A percentile compares a stretch with the other conserved stretches of the same genome.
Evolutionary conservation across 1,284 basidiomycete genomes (phyloP).

Genomic region (Boletus semigastroideus): DNA sequence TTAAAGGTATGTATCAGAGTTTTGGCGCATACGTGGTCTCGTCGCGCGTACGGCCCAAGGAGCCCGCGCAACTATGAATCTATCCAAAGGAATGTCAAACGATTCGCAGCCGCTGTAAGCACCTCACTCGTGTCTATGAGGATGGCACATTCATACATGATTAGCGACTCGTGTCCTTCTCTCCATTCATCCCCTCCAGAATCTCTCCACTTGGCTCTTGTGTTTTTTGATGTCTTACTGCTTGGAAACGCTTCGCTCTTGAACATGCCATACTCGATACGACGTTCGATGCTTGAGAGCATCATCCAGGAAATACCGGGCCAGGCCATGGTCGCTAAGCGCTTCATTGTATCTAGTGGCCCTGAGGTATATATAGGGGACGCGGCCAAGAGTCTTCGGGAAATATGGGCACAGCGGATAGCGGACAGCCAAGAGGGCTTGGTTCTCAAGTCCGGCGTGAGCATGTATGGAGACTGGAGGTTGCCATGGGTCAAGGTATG

Average conservation of each 20-base stretch:
- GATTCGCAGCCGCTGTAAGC: slow-evolving; percentile 27
- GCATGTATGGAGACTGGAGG: slow-evolving; percentile 60
- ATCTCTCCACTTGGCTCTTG: slow-evolving; percentile 67
- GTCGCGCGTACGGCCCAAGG: slow-evolving; percentile 58
- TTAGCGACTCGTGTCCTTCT: slow-evolving; percentile 43
- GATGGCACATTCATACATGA: not conserved
- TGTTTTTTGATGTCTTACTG: slow-evolving; percentile 82
- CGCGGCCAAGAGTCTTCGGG: slow-evolving; percentile 35
- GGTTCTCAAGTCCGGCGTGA: slow-evolving; percentile 73
- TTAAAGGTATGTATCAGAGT: slow-evolving; percentile 45
- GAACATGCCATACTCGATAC: slow-evolving; percentile 51
- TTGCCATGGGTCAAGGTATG: slow-evolving; percentile 77
- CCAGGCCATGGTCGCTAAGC: slow-evolving; percentile 61
- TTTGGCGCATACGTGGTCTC: slow-evolving; percentile 65
- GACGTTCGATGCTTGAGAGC: slow-evolving; percentile 61
- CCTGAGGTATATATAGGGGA: slow-evolving; percentile 10
- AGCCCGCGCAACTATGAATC: slow-evolving; percentile 34
- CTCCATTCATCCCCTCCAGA: slow-evolving; percentile 44
- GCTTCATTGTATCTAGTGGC: slow-evolving; percentile 40
- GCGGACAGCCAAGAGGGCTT: slow-evolving; percentile 62
- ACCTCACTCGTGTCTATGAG: not conserved
- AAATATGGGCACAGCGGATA: slow-evolving; percentile 52
- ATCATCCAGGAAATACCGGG: slow-evolving; percentile 54
- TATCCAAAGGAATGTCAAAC: slow-evolving; percentile 14
- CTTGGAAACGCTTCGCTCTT: slow-evolving; percentile 62